Evolutionary conservation across 148 eudicot species (phyloP).

Genomic region (Nyssa sinensis): DNA sequence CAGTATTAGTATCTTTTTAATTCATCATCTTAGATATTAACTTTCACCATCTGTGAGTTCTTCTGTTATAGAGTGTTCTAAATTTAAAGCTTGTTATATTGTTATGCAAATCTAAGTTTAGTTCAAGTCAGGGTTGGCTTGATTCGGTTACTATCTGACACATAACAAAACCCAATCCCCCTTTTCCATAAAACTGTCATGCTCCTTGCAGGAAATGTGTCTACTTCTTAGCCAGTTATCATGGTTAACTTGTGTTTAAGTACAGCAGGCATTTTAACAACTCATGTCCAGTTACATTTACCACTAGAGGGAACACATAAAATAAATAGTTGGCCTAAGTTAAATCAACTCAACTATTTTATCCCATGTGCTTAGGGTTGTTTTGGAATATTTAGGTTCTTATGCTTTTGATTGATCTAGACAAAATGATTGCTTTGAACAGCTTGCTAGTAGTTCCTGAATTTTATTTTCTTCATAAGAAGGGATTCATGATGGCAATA

Average conservation of each 20-base stretch:
- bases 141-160: background rate
- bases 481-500: background rate
- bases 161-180: background rate
- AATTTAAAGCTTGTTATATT: too few relatives aligned
- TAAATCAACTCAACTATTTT: background rate
- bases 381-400: background rate
- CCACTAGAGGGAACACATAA: background rate
- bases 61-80: too few relatives aligned
- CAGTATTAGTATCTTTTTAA: too few relatives aligned
- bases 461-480: too few relatives aligned
- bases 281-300: too few relatives aligned
- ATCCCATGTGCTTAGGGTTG: background rate
- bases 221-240: background rate
- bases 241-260: background rate
- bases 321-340: background rate
- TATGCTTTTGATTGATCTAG: background rate
- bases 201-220: background rate
- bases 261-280: background rate
- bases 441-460: background rate
- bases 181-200: background rate
- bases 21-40: too few relatives aligned
- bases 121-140: background rate
- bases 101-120: too few relatives aligned
- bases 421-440: background rate
- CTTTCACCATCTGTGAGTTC: too few relatives aligned